These are phyloP conservation scores for Exophiala lecanii-corni DNA, from an alignment of 2,329 filamentous ascomycete species.

Conservation along the genomic window DNA sequence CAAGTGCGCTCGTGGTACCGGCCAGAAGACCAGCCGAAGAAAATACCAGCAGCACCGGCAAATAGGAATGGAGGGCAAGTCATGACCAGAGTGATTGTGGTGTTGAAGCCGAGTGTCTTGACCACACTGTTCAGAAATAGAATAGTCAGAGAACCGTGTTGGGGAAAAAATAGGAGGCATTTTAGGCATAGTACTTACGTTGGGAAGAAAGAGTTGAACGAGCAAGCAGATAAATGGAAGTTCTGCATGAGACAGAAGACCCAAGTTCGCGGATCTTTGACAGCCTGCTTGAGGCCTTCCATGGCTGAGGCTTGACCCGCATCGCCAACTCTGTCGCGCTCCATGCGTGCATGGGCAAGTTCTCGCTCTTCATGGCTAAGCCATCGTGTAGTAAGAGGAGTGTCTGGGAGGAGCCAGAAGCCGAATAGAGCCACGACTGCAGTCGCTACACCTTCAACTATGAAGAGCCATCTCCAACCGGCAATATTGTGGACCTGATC, in stretches of 20 bases:
- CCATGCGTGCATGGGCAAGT: constrained; percentile 42
- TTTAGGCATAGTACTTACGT: constrained; percentile 15
- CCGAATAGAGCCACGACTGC: constrained; percentile 39
- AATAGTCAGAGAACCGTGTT: not conserved
- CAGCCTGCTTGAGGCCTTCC: constrained; percentile 39
- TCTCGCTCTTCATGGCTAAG: constrained; percentile 32
- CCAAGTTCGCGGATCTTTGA: constrained; percentile 32
- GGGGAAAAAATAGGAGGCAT: too few relatives aligned
- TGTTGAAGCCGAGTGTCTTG: constrained; percentile 3
- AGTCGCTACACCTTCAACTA: constrained; percentile 51
- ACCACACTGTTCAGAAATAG: constrained; percentile 8
- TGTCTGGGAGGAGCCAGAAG: constrained; percentile 39
- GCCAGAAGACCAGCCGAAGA: constrained; percentile 26
- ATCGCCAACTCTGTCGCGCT: constrained; percentile 33
- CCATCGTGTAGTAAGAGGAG: constrained; percentile 37
- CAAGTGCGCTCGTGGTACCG: constrained; percentile 54
- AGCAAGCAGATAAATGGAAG: constrained; percentile 43
- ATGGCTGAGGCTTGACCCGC: constrained; percentile 31
- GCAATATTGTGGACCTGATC: constrained; percentile 50
- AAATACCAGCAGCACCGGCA: constrained; percentile 21
- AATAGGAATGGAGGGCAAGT: constrained; percentile 23
- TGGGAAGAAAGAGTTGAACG: constrained; percentile 43
- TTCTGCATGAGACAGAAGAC: constrained; percentile 10
- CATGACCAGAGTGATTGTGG: constrained; percentile 22
- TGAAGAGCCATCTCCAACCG: constrained; percentile 57